Evolutionary conservation across 1,139 yeast species (phyloP), one percentile per base, ranked within the genome.

Genomic region (Sugiyamaella sp.): DNA sequence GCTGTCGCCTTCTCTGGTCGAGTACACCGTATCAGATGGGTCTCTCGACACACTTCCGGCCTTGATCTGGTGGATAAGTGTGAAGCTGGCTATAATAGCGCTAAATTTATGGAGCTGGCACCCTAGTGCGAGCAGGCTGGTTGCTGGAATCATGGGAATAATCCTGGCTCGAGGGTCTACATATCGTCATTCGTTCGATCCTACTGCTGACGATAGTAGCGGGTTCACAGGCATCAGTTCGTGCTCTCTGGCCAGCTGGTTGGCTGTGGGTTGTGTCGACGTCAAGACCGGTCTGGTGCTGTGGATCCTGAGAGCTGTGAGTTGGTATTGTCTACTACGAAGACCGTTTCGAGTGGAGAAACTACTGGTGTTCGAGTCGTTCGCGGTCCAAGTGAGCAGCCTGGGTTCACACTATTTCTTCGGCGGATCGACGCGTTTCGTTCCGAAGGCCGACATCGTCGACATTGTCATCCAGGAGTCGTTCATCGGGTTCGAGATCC

Each of bases 401-500:
- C 46, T 62, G 1, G 65, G 68, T 2, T 53, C 49, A 4, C 54
- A 61, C 32, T 59, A 62, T 20, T 47, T 54, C 21, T 51, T 63
- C 14, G 55, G 61, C 8, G 58, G 57, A 14, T 52, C 49, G 2
- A 60, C 59, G 12, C 53, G 55, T 42, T 81, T 81, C 62, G 74
- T 81, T 20, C 82, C 84, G 0, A 66, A 73, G 27, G 70, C 71
- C 17, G 75, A 77, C 50, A 74, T 81, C 53, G 75, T 80, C 10
- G 86, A 81, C 62, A 69, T 82, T 40, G 79, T 81, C n/a, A 76
- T 81, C 35, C 84, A 81, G 60, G 86, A 81, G 61, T 84, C 81
- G 1, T 81, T 81, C 63, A 76, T 74, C 55, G 81, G 82, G 4
- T 78, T 79, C 60, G 81, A 80, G 61, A 84, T 81, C 20, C 74